Evolutionary conservation across 202 grass and related monocot genomes (phyloP).

Genomic region (Alloteropsis angusta): DNA sequence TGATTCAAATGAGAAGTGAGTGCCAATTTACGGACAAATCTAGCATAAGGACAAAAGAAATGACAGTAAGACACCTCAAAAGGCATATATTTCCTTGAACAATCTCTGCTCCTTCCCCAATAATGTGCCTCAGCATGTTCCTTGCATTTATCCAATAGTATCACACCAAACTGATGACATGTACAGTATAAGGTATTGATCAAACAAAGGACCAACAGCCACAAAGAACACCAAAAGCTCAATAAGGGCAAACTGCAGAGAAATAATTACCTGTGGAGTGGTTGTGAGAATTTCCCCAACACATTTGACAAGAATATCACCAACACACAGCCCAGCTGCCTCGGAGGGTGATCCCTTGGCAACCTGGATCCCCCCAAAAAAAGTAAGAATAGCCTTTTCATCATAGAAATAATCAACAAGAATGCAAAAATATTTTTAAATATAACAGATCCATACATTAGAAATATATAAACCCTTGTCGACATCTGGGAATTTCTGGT

Average conservation of each 20-base stretch:
- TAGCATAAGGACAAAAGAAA: background rate
- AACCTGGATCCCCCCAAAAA: background rate
- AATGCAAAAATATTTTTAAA: too few species aligned
- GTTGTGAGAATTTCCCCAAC: background rate
- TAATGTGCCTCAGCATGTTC: background rate
- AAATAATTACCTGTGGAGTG: background rate
- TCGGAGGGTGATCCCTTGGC: constrained; percentile 7
- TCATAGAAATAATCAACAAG: background rate
- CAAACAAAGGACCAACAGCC: too few species aligned
- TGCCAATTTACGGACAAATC: background rate
- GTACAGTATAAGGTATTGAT: background rate
- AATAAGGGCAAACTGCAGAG: too few species aligned
- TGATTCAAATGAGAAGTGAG: background rate
- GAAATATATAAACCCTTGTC: background rate
- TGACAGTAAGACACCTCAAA: background rate
- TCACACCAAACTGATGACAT: background rate
- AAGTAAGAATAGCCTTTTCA: background rate
- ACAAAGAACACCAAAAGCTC: background rate
- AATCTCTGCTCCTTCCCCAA: background rate
- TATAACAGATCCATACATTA: background rate
- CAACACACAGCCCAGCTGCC: background rate
- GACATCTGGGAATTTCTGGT: background rate
- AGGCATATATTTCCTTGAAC: background rate
- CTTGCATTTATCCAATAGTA: constrained; percentile 3
- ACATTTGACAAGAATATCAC: constrained; percentile 7